Percentiles rank a stretch among this genome's conserved stretches.
Conservation (phyloP, 192 early-diverging fungal species). For the Chytriomyces confervae region DNA sequence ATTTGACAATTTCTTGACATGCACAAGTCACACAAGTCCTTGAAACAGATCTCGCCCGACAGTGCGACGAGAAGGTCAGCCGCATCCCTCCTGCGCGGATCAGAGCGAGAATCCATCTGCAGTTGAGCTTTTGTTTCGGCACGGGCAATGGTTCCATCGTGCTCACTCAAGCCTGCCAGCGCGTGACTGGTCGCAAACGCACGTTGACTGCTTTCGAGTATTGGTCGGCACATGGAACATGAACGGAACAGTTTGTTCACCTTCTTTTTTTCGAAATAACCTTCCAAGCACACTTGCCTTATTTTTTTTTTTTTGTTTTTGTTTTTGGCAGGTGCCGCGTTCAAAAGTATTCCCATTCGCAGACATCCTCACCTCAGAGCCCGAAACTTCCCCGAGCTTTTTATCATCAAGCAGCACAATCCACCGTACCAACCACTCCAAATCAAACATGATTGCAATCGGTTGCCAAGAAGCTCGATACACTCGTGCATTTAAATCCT, state of each 20-base stretch:
- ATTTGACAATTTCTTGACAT: no score
- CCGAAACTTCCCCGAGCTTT: background rate
- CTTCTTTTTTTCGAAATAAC: background rate
- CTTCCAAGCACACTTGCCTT: background rate
- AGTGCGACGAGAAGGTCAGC: no score
- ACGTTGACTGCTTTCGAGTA: slow-evolving; percentile 19
- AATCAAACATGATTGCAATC: slow-evolving; percentile 22
- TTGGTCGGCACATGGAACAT: slow-evolving; percentile 56
- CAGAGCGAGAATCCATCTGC: background rate
- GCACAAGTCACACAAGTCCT: no score
- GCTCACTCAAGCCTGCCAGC: background rate
- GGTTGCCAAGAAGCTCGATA: slow-evolving; percentile 32
- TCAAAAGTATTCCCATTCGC: slow-evolving; percentile 4
- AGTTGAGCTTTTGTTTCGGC: background rate
- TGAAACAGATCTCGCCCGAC: no score
- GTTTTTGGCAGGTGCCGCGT: background rate
- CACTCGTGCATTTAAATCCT: slow-evolving; percentile 7
- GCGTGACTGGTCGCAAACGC: slow-evolving; percentile 7
- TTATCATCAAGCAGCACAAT: background rate
- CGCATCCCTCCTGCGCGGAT: no score
- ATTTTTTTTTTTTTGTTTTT: background rate
- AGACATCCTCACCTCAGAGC: background rate
- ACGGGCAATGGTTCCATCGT: no score
- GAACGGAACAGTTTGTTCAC: slow-evolving; percentile 38
- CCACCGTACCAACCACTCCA: background rate